Evolutionary conservation across 306 rosid genomes (phyloP), one percentile per base, ranked within the genome.

Genomic region (Lathyrus sativus): DNA sequence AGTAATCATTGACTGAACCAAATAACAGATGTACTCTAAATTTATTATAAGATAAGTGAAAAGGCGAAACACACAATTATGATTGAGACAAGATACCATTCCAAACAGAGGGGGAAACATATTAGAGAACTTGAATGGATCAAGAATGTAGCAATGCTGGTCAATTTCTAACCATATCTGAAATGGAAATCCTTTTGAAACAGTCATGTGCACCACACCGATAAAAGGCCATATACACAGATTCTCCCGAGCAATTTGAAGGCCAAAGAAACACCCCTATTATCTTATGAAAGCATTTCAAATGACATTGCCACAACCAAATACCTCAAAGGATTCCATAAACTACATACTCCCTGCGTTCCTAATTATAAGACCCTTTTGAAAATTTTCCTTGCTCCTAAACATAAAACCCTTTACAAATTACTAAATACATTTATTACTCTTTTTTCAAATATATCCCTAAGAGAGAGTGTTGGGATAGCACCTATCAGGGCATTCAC

Each of bases 141-240:
- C 48, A 76, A 41, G n/a, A 68, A 51, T 3, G 51, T 43, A 50
- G 55, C n/a, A 68, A 37, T 11, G 19, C 74, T 14, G 3, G 26
- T 13, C 15, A 70, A 53, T 70, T 43, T 28, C 49, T 50, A 42
- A 33, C 14, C 55, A 62, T 61, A 17, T 76, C 37, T 76, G 43
- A 76, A 53, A 76, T 33, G 53, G 5, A 12, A 62, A 44, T 50
- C 53, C 37, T 65, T 56, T 61, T 50, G 67, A 53, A 55, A 76
- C 33, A 51, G 12, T 7, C 14, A 50, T 2, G 4, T 24, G 28
- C 64, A 67, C 38, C 57, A 15, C 9, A 41, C 46, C 7, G 29
- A 58, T 12, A 62, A 43, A 9, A 29, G 72, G 39, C 65, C 48
- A 42, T 13, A 65, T 17, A 29, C 44, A 66, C 11, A 57, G 50